Base-by-base conservation (phyloP, 164 flowering plant genomes). In the Pachysandra terminalis region DNA sequence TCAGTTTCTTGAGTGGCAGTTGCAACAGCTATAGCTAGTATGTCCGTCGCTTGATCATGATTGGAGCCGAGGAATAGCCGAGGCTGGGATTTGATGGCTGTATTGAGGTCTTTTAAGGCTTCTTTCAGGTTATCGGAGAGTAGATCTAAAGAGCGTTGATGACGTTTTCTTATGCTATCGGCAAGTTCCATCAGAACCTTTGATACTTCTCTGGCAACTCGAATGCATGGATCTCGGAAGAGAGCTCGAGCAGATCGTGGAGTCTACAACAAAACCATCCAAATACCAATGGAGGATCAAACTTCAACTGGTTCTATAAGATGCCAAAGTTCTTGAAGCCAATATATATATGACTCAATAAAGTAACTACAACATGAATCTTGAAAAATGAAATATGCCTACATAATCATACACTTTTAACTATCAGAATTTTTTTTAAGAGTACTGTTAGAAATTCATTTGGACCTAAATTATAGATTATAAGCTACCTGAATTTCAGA, bases 51-150 rank as follows among this genome's bases (percentile, higher is more conserved):
- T 15, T 80, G 78, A 69, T 67, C 65, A 5, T 68, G 79, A 60
- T 78, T 77, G 54, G 90, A 76, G 56, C 92, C 88, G 5, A 91
- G 82, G 73, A 90, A 89, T 60, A 92, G 93, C 14, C 86, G 69
- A 28, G 99, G 99, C 56, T 95, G 96, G 57, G 97, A 90, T 65
- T 87, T 87, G 41, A 91, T 68, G 63, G 96, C 85, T 0, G 71
- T 69, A 81, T 95, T 86, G 22, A 95, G 89, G 78, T 89, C 96
- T 40, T 81, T 82, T 22, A 95, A 62, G 45, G 94, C 92, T 66
- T 87, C 77, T 9, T 90, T 90, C 65, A 91, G 94, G 27, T 82
- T 80, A 61, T 90, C 91, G 6, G 97, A 86, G 69, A 91, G 89
- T 8, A 82, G 60, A 45, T 73, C 81, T 0, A 87, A 86, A 0